Conservation (phyloP, 176 grass and related monocot species). For the Oryza rufipogon region DNA sequence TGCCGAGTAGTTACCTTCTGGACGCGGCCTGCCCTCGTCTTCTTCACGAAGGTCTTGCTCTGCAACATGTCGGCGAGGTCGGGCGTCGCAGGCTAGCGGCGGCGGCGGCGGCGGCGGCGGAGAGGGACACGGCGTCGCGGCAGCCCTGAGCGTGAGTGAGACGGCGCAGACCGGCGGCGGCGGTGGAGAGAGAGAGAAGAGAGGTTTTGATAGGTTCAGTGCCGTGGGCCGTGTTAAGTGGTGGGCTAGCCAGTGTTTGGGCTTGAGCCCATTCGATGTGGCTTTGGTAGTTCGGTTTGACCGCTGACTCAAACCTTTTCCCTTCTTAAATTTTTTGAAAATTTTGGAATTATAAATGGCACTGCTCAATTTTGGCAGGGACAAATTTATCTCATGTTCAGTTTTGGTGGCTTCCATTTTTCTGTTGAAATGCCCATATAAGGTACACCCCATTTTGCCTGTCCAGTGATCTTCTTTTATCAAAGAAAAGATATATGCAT, state of each 20-base stretch:
- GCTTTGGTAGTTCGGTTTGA: not conserved
- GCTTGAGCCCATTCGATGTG: not conserved
- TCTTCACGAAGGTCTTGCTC: slow-evolving; percentile 99
- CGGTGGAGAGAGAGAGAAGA: not conserved
- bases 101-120: not conserved
- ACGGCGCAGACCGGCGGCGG: slow-evolving; percentile 19
- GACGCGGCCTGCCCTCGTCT: slow-evolving; percentile 87
- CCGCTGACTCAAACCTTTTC: not conserved
- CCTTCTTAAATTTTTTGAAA: not conserved
- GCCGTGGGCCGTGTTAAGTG: not conserved
- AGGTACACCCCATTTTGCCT: no score
- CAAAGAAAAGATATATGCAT: not conserved
- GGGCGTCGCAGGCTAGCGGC: not conserved
- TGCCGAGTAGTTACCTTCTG: slow-evolving; percentile 56
- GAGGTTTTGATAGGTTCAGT: slow-evolving; percentile 17
- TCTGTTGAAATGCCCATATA: not conserved
- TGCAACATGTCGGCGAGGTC: slow-evolving; percentile 65
- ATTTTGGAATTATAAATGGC: no score
- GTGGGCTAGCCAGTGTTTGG: not conserved
- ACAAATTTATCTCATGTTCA: not conserved
- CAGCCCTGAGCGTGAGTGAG: not conserved
- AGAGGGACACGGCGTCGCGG: no score
- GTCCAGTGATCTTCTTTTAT: not conserved
- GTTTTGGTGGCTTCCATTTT: not conserved
- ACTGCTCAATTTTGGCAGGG: not conserved